A percentile compares a stretch with the other conserved stretches of the same genome.
These are phyloP conservation scores for Exophiala spinifera DNA, from an alignment of 2,329 filamentous ascomycete species.

Conservation along the genomic window DNA sequence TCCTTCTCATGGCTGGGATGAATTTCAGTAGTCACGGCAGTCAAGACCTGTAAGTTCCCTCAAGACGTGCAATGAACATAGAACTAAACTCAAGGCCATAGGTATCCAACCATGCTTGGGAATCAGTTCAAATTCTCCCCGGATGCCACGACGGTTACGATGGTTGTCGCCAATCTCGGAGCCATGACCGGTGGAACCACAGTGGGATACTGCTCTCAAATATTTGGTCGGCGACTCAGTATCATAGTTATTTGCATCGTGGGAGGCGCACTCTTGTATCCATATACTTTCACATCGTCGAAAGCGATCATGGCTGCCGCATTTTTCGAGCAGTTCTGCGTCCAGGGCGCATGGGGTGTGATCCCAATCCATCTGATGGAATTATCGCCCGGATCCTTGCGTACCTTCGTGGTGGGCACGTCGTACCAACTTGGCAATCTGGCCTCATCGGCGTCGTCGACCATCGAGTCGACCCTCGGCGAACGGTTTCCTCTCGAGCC, in stretches of 20 bases:
- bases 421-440: constrained; percentile 64
- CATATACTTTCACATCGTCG: constrained; percentile 68
- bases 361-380: constrained; percentile 70
- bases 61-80: too few species aligned
- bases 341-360: constrained; percentile 73
- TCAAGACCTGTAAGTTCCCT: constrained; percentile 53
- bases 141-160: constrained; percentile 64
- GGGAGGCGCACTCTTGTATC: constrained; percentile 76
- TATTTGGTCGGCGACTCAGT: constrained; percentile 65
- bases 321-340: constrained; percentile 80
- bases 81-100: too few species aligned
- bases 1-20: constrained; percentile 84
- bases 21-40: constrained; percentile 70
- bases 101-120: constrained; percentile 55
- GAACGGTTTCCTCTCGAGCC: constrained; percentile 69
- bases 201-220: constrained; percentile 66
- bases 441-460: constrained; percentile 61
- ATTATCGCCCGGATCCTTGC: constrained; percentile 57
- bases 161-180: constrained; percentile 69
- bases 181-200: constrained; percentile 66
- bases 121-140: constrained; percentile 56
- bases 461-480: constrained; percentile 72
- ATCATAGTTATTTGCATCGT: constrained; percentile 63
- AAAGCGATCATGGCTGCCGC: constrained; percentile 70
- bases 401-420: constrained; percentile 62